These are phyloP conservation scores for Magnolia officinalis DNA, from an alignment of 164 flowering plant species.

Conservation along the genomic window DNA sequence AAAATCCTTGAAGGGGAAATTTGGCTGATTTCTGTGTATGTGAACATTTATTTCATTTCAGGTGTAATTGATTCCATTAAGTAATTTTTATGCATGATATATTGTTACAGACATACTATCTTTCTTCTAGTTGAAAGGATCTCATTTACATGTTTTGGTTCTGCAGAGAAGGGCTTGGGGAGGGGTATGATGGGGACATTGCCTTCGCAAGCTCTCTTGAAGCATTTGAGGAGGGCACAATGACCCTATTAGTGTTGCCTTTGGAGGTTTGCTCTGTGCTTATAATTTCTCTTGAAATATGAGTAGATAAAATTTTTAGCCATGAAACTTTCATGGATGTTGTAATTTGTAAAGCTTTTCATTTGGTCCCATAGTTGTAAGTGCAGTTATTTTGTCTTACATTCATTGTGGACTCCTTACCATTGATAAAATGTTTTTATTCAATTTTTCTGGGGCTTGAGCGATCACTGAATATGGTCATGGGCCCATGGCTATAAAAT, in stretches of 20 bases:
- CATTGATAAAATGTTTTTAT: too few relatives aligned
- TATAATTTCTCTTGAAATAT: too few relatives aligned
- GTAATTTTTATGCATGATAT: not conserved
- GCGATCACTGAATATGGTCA: not conserved
- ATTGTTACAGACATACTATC: not conserved
- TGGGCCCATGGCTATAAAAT: too few relatives aligned
- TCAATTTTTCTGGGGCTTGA: not conserved
- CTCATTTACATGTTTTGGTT: conserved; percentile 2
- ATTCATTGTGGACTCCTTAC: not conserved
- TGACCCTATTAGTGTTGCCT: conserved; percentile 91
- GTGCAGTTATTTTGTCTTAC: not conserved
- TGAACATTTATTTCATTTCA: not conserved
- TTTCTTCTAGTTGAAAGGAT: conserved; percentile 1
- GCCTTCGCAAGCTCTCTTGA: conserved; percentile 93
- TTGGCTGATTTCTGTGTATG: not conserved
- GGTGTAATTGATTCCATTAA: not conserved
- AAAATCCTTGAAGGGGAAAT: not conserved
- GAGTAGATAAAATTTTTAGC: not conserved
- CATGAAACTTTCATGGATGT: not conserved
- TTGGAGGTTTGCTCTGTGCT: conserved; percentile 64
- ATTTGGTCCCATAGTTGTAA: not conserved
- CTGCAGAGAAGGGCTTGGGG: conserved; percentile 96
- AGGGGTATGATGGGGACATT: conserved; percentile 88
- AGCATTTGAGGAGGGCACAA: conserved; percentile 77
- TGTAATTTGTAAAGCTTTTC: not conserved